Base-by-base conservation (phyloP, 2,329 filamentous ascomycete species). In the Aphanoascus verrucosus region DNA sequence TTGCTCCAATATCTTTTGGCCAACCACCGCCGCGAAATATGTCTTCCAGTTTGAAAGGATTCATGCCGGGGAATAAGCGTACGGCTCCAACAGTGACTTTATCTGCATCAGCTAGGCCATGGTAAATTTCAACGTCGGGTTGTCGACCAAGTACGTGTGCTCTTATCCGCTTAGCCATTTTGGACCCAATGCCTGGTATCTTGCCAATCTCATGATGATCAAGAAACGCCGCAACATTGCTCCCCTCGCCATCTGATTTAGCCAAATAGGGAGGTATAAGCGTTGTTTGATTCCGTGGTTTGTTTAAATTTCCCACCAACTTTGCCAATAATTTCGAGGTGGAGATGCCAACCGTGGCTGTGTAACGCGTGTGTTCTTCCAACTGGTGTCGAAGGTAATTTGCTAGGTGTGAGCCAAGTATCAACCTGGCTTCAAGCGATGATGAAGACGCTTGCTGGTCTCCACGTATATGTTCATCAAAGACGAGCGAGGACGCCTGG, bases 281-380 rank as follows among this genome's bases (percentile, higher is more conserved):
- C 0, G 86, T 88, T 0, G 91, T 97, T 68, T 97, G 93, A 56
- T 81, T 85, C 55, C 84, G 83, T 0, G 91, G 91, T 70, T 97
- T 97, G 66, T 96, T 82, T 55, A 84, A 74, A 65, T 82, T 86
- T 11, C 91, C 91, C 8, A 83, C 86, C 12, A 97, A 77, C 68
- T 97, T 97, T 55, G 86, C 82, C 9, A 95, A 74, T 4, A 91
- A 69, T 68, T 97, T 97, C 63, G 85, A 91, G 0, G 88, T 94
- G 1, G 89, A 85, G 19, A 97, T 82, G 3, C 91, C 91, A 41
- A 87, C 89, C 0, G 90, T 91, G 28, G 85, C 85, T 0, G 89
- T 95, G 69, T 91, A 95, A 1, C 88, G 88, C 62, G 83, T 84
- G 44, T 88, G 76, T 44, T 82, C 74, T 62, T 94, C 86, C 9